These are phyloP conservation scores for Seiridium cupressi DNA, from an alignment of 2,329 filamentous ascomycete genomes.

Conservation along the genomic window DNA sequence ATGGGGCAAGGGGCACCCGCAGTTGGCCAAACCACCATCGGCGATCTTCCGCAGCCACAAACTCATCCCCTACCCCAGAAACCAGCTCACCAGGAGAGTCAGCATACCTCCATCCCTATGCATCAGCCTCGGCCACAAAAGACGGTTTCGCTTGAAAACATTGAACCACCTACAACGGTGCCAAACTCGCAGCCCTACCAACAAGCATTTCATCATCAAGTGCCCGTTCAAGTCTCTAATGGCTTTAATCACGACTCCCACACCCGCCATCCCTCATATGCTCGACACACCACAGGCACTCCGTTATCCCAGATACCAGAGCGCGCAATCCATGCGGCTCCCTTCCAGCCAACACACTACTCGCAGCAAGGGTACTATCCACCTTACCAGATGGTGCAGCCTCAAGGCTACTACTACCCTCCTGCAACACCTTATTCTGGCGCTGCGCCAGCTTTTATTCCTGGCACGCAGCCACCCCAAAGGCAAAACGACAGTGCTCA, in stretches of 20 bases:
- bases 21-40: slow-evolving; percentile 39
- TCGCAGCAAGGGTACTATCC: slow-evolving; percentile 59
- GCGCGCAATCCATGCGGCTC: slow-evolving; percentile 83
- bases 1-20: slow-evolving; percentile 17
- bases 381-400: slow-evolving; percentile 56
- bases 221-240: slow-evolving; percentile 71
- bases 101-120: slow-evolving; percentile 63
- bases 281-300: slow-evolving; percentile 71
- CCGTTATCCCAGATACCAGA: slow-evolving; percentile 91
- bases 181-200: slow-evolving; percentile 55
- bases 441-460: slow-evolving; percentile 56
- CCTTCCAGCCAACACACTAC: slow-evolving; percentile 78
- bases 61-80: slow-evolving; percentile 58
- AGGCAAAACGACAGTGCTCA: slow-evolving; percentile 30
- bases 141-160: slow-evolving; percentile 86
- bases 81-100: slow-evolving; percentile 56
- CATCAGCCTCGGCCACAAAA: slow-evolving; percentile 96
- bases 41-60: slow-evolving; percentile 55
- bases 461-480: slow-evolving; percentile 42
- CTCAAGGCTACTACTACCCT: slow-evolving; percentile 68
- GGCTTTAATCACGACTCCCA: slow-evolving; percentile 60
- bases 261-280: slow-evolving; percentile 65
- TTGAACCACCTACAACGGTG: slow-evolving; percentile 72
- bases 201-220: slow-evolving; percentile 91
- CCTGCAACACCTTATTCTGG: slow-evolving; percentile 37